Conservation (phyloP, 805 yeast species). For the Candida adriatica region DNA sequence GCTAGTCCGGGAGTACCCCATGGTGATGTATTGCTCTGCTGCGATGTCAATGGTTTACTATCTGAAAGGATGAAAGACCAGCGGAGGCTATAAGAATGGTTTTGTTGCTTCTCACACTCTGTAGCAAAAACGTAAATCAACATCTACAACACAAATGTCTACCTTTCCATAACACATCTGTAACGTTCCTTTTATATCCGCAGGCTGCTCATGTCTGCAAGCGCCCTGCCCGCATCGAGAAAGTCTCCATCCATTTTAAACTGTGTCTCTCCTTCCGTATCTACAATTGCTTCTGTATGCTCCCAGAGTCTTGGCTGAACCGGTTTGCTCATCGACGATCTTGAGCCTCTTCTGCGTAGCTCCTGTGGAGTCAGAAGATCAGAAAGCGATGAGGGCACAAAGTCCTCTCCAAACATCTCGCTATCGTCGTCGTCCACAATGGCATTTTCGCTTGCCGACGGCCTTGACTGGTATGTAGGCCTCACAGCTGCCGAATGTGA, state of each 20-base stretch:
- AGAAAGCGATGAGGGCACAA: constrained; percentile 74
- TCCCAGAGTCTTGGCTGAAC: constrained; percentile 2
- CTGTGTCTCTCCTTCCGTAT: constrained; percentile 27
- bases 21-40: too few species aligned
- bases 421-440: constrained; percentile 28
- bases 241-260: constrained; percentile 28
- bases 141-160: too few species aligned
- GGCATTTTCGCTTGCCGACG: constrained; percentile 17
- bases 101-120: too few species aligned
- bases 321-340: constrained; percentile 31
- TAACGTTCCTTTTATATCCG: too few species aligned
- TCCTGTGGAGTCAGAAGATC: constrained; percentile 55
- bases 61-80: too few species aligned
- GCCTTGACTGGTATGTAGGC: constrained; percentile 2
- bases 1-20: too few species aligned
- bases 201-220: constrained; percentile 1
- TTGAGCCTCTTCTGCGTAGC: constrained; percentile 58
- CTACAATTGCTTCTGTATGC: constrained; percentile 6
- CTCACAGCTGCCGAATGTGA: constrained; percentile 16
- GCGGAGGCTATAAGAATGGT: too few species aligned
- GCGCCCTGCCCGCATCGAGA: background rate
- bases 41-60: too few species aligned
- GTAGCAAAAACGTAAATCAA: too few species aligned
- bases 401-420: constrained; percentile 54
- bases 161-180: too few species aligned